phyloP scores from a whole-genome alignment of 805 yeast species.

The Candida odintsovae region DNA sequence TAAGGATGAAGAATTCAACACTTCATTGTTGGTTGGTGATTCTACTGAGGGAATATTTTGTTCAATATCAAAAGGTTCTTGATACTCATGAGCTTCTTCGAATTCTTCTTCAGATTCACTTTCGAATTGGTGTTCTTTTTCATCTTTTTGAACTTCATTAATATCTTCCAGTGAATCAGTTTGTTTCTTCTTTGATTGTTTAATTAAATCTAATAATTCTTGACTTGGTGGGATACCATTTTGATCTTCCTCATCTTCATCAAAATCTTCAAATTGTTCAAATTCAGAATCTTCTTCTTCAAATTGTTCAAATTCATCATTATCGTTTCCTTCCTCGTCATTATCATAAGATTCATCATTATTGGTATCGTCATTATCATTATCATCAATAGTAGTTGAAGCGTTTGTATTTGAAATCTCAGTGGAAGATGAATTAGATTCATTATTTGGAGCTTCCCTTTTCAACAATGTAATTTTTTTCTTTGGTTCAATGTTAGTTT shows the following conservation, averaged over 20 bases:
- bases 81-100: not conserved
- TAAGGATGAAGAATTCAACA: not conserved
- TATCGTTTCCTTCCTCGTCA: not conserved
- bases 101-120: slow-evolving; percentile 2
- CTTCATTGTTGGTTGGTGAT: slow-evolving; percentile 1
- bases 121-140: slow-evolving; percentile 8
- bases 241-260: not conserved
- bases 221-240: slow-evolving; percentile 15
- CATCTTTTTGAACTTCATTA: slow-evolving; percentile 19
- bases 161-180: slow-evolving; percentile 21
- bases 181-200: slow-evolving; percentile 8
- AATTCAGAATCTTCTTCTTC: not conserved
- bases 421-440: not conserved
- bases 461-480: slow-evolving; percentile 1
- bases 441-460: not conserved
- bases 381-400: no score
- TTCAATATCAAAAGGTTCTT: slow-evolving; percentile 1
- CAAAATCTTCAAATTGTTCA: not conserved
- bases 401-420: not conserved
- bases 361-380: no score
- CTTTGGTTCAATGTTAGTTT: not conserved
- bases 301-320: not conserved
- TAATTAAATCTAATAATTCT: slow-evolving; percentile 20
- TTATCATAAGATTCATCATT: no score
- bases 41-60: not conserved